Base-by-base conservation (phyloP, 2,329 filamentous ascomycete species). In the Lasiodiplodia theobromae region DNA sequence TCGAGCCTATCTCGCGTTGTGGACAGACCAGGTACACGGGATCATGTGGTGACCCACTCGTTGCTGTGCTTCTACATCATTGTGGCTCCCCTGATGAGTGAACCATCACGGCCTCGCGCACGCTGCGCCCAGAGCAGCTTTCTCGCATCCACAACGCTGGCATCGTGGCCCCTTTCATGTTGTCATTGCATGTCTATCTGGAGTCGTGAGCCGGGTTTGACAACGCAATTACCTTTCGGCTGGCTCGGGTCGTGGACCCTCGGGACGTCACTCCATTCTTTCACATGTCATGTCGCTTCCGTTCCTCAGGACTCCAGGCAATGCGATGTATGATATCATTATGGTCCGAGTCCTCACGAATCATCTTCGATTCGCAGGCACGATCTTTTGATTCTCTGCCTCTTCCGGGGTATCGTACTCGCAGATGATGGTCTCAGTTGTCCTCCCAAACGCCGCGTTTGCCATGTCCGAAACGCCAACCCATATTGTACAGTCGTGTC, bases 331-430 rank as follows among this genome's bases (percentile, higher is more conserved):
- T 52, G 60, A 64, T 38, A 38, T 52, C 60, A 64, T 11, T 31
- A 38, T 64, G 60, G 60, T 21, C 60, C 60, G 60, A 52, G 60
- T 38, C 23, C 44, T 38, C 47, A 21, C 23, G 60, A 44, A 52
- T 64, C 44, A 47, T 64, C 60, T 64, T 64, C 60, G 60, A 47
- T 64, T 64, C 60, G 28, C 51, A 52, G 47, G 16, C 47, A 64
- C 37, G 16, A 31, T 38, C 31, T 52, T 40, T 52, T 52, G 47
- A 38, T 64, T 23, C 25, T 37, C 60, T 64, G 60, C 31, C 60
- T 64, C 44, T 64, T 64, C 47, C 47, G 44, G 60, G 60, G 60
- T 64, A 64, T 64, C 60, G 60, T 52, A 52, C 60, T 64, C 60
- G 60, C 60, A 64, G 60, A 64, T 64, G 60, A 64, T 52, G n/a